Evolutionary conservation across 2,329 filamentous ascomycete species (phyloP).

Genomic region (Alternaria sp.): DNA sequence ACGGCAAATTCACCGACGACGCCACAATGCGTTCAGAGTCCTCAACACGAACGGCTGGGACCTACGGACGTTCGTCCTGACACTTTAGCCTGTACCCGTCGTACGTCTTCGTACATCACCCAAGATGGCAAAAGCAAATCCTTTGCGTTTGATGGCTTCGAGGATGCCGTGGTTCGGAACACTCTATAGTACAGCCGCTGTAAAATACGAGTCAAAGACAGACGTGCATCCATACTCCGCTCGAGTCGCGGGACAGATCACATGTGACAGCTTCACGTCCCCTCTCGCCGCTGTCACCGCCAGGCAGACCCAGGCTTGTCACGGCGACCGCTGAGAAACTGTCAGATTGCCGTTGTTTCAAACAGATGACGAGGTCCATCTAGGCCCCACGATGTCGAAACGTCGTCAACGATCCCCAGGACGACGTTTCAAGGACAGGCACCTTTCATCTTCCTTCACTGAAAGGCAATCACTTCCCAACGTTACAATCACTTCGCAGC

Average conservation of each 20-base stretch:
- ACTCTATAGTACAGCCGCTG: background rate
- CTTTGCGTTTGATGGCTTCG: background rate
- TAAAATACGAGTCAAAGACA: background rate
- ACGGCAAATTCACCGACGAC: slow-evolving; percentile 7
- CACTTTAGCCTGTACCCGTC: slow-evolving; percentile 1
- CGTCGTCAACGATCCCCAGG: slow-evolving; percentile 3
- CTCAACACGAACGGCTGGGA: background rate
- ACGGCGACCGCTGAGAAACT: slow-evolving; percentile 12
- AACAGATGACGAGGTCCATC: slow-evolving; percentile 22
- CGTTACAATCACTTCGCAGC: background rate
- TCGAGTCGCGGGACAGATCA: background rate
- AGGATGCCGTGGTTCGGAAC: background rate
- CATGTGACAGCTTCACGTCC: background rate
- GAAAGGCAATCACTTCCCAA: slow-evolving; percentile 2
- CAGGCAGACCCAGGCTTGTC: background rate
- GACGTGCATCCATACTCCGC: background rate
- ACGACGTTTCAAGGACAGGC: slow-evolving; percentile 11
- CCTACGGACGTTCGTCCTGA: background rate
- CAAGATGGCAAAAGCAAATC: background rate
- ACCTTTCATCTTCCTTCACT: slow-evolving; percentile 2
- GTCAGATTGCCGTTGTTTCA: slow-evolving; percentile 32
- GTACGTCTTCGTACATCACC: slow-evolving; percentile 1
- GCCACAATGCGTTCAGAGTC: slow-evolving; percentile 2
- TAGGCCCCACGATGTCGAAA: slow-evolving; percentile 20
- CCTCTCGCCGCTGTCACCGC: background rate